A percentile compares a stretch with the other conserved stretches of the same genome.
Conservation (phyloP, 2,329 filamentous ascomycete species). For the Aspergillus piperis region DNA sequence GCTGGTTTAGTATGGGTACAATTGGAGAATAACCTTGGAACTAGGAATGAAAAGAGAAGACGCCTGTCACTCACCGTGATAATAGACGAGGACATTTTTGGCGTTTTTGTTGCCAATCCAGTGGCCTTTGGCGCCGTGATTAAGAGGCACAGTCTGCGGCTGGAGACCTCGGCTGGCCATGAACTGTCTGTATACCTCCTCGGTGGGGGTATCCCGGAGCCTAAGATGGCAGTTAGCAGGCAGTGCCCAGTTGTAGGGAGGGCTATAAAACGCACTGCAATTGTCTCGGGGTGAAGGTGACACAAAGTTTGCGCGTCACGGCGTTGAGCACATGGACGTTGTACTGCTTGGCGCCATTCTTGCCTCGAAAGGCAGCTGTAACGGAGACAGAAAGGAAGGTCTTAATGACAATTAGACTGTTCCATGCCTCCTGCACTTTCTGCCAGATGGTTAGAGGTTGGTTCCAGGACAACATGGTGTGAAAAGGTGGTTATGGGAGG, state of each 20-base stretch:
- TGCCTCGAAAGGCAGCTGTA: slow-evolving; percentile 42
- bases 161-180: slow-evolving; percentile 29
- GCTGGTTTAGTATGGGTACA: background rate
- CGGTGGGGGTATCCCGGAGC: slow-evolving; percentile 27
- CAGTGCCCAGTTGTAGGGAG: background rate
- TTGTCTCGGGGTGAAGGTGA: slow-evolving; percentile 30
- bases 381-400: slow-evolving; percentile 33
- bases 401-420: slow-evolving; percentile 27
- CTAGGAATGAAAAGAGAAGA: background rate
- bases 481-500: background rate
- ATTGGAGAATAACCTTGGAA: background rate
- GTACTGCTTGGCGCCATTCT: slow-evolving; percentile 38
- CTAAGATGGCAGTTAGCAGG: slow-evolving; percentile 20
- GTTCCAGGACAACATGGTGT: slow-evolving; percentile 17
- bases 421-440: slow-evolving; percentile 19
- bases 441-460: slow-evolving; percentile 36
- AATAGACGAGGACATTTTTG: slow-evolving; percentile 43
- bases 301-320: slow-evolving; percentile 30
- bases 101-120: slow-evolving; percentile 45
- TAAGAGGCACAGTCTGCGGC: slow-evolving; percentile 33
- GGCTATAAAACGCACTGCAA: slow-evolving; percentile 32
- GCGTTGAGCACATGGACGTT: slow-evolving; percentile 37
- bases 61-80: slow-evolving; percentile 33
- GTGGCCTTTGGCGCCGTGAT: slow-evolving; percentile 36
- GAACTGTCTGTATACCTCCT: slow-evolving; percentile 27